These are phyloP conservation scores for Lepidium aucheri DNA, from an alignment of 345 rosid species.

Conservation along the genomic window DNA sequence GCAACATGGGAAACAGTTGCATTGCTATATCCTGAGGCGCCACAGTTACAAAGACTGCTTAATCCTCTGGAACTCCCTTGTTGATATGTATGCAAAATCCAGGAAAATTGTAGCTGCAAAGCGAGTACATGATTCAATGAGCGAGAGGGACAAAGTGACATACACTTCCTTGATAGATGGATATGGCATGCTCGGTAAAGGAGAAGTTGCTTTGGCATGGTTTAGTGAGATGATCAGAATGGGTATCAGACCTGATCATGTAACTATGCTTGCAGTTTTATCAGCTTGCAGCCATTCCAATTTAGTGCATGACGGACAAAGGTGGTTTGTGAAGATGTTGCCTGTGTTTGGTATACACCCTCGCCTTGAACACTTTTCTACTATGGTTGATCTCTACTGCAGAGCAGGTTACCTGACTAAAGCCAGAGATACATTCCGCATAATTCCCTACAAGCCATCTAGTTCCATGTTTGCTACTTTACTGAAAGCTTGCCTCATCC, in stretches of 20 bases:
- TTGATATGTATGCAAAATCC: constrained; percentile 70
- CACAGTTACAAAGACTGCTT: constrained; percentile 34
- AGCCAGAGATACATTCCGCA: constrained; percentile 40
- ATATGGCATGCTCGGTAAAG: constrained; percentile 58
- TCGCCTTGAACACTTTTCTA: constrained; percentile 53
- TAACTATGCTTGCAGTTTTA: constrained; percentile 75
- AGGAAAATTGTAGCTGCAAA: constrained; percentile 44
- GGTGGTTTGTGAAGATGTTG: constrained; percentile 42
- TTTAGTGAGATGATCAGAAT: constrained; percentile 46
- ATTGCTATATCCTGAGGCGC: constrained; percentile 54
- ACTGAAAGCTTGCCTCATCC: constrained; percentile 51
- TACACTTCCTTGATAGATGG: constrained; percentile 74
- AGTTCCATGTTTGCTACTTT: constrained; percentile 73
- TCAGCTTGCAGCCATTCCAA: constrained; percentile 84
- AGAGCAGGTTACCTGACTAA: constrained; percentile 54
- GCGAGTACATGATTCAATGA: constrained; percentile 50
- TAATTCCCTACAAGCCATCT: constrained; percentile 46
- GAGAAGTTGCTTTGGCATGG: constrained; percentile 36
- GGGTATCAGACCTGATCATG: constrained; percentile 55
- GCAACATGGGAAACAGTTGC: constrained; percentile 69
- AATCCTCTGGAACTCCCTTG: constrained; percentile 59
- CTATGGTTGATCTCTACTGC: constrained; percentile 73
- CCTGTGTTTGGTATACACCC: constrained; percentile 40
- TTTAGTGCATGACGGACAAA: constrained; percentile 45
- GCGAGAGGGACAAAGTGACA: constrained; percentile 55